Evolutionary conservation across 2,329 filamentous ascomycete genomes (phyloP).

Genomic region (Colletotrichum viniferum): DNA sequence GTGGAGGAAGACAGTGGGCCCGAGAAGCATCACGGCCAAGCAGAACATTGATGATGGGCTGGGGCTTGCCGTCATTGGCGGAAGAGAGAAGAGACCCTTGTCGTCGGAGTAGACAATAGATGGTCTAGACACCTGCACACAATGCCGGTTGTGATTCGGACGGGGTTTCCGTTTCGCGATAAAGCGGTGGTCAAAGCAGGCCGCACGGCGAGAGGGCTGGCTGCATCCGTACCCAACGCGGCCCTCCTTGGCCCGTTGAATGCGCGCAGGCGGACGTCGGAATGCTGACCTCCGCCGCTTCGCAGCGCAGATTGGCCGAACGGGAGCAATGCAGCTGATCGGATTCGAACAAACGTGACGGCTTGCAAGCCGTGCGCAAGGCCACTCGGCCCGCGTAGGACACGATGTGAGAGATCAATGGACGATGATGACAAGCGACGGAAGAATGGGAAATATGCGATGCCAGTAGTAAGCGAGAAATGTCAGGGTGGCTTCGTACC

Average conservation of each 20-base stretch:
- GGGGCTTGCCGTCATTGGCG: constrained; percentile 2
- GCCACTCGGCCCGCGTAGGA: not conserved
- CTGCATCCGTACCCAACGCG: constrained; percentile 21
- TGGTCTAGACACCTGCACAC: constrained; percentile 19
- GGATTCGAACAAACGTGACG: not conserved
- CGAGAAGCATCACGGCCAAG: not conserved
- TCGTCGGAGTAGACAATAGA: not conserved
- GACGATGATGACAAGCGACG: not conserved
- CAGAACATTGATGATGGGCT: not conserved
- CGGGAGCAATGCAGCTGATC: not conserved
- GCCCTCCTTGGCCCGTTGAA: constrained; percentile 2
- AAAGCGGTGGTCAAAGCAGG: constrained; percentile 2
- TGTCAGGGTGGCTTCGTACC: not conserved
- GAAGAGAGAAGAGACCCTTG: not conserved
- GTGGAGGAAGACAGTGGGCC: not conserved
- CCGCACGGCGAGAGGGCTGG: not conserved
- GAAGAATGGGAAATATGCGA: not conserved
- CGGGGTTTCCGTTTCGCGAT: constrained; percentile 12
- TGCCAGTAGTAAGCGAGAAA: not conserved
- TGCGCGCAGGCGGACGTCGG: not conserved
- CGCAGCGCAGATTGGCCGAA: not conserved
- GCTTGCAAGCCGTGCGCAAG: not conserved
- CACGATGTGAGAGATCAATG: not conserved
- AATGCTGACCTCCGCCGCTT: not conserved
- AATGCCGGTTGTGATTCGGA: constrained; percentile 12